A percentile compares a stretch with the other conserved stretches of the same genome.
These are phyloP conservation scores for Geosmithia morbida DNA, from an alignment of 2,329 filamentous ascomycete genomes.

Conservation along the genomic window DNA sequence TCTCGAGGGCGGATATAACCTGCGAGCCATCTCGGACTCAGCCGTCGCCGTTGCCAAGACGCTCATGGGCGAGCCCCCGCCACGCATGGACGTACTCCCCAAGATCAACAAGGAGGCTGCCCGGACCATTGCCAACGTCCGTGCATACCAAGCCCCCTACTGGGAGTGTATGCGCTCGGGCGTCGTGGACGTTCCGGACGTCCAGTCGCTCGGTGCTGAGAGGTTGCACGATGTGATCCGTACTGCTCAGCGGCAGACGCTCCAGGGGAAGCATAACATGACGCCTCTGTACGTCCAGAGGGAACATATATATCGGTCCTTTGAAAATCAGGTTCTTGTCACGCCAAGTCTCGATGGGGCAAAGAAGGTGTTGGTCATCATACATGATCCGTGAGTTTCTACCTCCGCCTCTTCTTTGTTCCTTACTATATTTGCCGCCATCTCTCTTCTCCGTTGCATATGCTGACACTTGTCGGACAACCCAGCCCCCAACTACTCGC, in stretches of 20 bases:
- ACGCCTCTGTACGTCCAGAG: conserved; percentile 67
- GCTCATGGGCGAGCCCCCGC: conserved; percentile 87
- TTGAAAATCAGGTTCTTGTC: conserved; percentile 74
- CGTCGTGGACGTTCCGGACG: conserved; percentile 36
- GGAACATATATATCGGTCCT: conserved; percentile 57
- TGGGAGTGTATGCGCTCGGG: conserved; percentile 81
- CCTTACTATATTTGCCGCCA: not conserved
- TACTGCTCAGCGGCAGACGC: conserved; percentile 54
- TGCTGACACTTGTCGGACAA: not conserved
- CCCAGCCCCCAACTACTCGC: conserved; percentile 54
- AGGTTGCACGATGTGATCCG: conserved; percentile 72
- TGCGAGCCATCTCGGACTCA: conserved; percentile 82
- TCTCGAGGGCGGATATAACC: conserved; percentile 90
- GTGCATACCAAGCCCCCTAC: conserved; percentile 50
- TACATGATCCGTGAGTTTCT: conserved; percentile 69
- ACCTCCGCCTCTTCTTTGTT: not conserved
- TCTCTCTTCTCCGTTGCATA: not conserved
- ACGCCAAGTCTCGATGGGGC: conserved; percentile 55
- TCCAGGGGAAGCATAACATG: conserved; percentile 66
- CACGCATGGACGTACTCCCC: conserved; percentile 35
- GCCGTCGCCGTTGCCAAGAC: conserved; percentile 83
- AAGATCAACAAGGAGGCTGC: conserved; percentile 43
- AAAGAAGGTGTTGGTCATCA: conserved; percentile 63
- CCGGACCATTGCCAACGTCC: conserved; percentile 41
- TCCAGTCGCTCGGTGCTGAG: conserved; percentile 37